Evolutionary conservation across 1,284 basidiomycete genomes (phyloP), one percentile per base, ranked within the genome.

Genomic region (Ustilago esculenta): DNA sequence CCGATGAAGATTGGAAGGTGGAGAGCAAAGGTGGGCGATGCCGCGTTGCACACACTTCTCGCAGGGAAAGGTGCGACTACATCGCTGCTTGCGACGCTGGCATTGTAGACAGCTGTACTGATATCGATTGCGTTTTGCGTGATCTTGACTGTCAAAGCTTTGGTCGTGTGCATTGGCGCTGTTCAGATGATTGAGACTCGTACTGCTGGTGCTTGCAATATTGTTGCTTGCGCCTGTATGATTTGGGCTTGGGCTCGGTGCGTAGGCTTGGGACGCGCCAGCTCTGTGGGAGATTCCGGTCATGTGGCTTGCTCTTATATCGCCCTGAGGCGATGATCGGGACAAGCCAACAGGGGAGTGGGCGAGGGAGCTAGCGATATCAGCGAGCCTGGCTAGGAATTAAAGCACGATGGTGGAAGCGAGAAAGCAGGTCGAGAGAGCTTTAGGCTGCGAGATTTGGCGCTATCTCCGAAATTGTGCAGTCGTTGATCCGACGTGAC

Each of bases 51-150:
- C 34, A 30, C 64, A 67, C 46, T 67, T 67, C 30, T 67, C 64
- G 37, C 64, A 67, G 23, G 64, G 64, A 17, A 56, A 60, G 24
- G 57, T 67, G 11, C 64, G 52, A 30, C 64, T 67, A 32, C 64
- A 67, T 39, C 53, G 52, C 45, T 67, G 64, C 29, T 67, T 67
- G 36, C 64, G 64, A 10, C 57, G 47, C 36, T 67, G 64, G n/a
- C 64, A 67, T 46, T 67, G 53, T 3, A 61, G 49, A 34, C 64
- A 67, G 49, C 57, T 60, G 53, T 67, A 67, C 42, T 67, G 64
- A 20, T 67, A 67, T 24, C 64, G 64, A 33, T 67, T 67, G n/a
- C 64, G 52, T 34, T 67, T 67, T 5, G 46, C 52, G 50, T 53
- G 41, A 12, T 60, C 57, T 14, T 47, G 44, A 18, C 27, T 36